A percentile compares a stretch with the other conserved stretches of the same genome.
phyloP scores from a whole-genome alignment of 768 basidiomycete species.

The Rhizopogon salebrosus region DNA sequence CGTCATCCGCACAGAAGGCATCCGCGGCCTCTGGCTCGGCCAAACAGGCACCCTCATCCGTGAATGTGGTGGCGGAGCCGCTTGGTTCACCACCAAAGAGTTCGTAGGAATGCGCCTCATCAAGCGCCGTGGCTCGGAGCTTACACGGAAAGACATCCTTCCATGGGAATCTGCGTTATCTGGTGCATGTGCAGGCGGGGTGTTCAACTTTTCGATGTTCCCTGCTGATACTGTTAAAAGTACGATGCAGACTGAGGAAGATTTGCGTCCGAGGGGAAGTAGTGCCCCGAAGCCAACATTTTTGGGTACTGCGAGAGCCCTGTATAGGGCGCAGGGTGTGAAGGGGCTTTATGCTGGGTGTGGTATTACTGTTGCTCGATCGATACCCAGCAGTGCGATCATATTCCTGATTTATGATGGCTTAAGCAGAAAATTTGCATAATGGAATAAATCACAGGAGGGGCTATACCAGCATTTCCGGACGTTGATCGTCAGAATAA shows the following conservation, averaged over 20 bases:
- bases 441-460: too few species aligned
- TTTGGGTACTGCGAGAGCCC: conserved; percentile 53
- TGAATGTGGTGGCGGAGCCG: conserved; percentile 85
- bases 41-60: conserved; percentile 91
- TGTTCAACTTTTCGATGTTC: conserved; percentile 86
- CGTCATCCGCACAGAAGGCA: conserved; percentile 60
- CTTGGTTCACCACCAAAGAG: conserved; percentile 92
- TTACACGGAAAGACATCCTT: conserved; percentile 43
- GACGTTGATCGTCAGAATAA: too few species aligned
- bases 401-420: conserved; percentile 93
- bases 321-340: conserved; percentile 74
- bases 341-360: conserved; percentile 89
- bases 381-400: conserved; percentile 85
- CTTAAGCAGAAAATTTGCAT: conserved; percentile 50
- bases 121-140: conserved; percentile 34
- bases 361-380: conserved; percentile 82
- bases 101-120: conserved; percentile 60
- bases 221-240: conserved; percentile 95
- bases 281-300: conserved; percentile 36
- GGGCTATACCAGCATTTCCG: too few species aligned
- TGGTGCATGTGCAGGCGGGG: conserved; percentile 82
- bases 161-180: conserved; percentile 82
- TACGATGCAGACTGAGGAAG: conserved; percentile 90
- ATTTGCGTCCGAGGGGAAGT: conserved; percentile 56
- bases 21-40: conserved; percentile 92